Evolutionary conservation across 345 rosid species (phyloP), one percentile per base, ranked within the genome.

Genomic region (Citrus hindsii): DNA sequence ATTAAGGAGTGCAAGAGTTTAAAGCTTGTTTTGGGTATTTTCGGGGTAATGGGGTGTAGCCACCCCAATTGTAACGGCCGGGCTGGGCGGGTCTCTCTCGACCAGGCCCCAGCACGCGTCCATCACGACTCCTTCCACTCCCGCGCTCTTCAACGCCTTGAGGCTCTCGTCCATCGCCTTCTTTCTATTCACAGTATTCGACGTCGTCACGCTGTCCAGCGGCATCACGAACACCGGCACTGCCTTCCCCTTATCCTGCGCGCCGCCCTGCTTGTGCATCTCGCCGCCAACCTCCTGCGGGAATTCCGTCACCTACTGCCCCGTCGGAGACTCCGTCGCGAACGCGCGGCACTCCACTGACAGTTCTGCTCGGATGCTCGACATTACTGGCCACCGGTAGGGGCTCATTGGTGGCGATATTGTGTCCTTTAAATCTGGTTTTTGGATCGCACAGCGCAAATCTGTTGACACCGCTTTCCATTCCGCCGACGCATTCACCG

Each of bases 41-140:
- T 38, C 37, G 42, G 42, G 42, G 42, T 6, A 37, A 1, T 37
- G 38, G 37, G 37, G 2, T 37, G 8, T 93, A 96, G 22, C 99
- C 99, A 27, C 99, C 99, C 99, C 99, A 96, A 48, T 92, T 92
- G 77, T 93, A 94, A 64, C 73, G 73, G 28, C 97, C 97, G 0
- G 98, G 93, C 56, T 87, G 65, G 2, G 93, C 51, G 87, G 69
- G 2, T 93, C 98, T 56, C 88, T 90, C 92, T 96, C 98, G 78
- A 96, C 99, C 83, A 96, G 84, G 25, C 99, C 99, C 99, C 99
- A 96, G 98, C 99, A 96, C 51, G 94, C 99, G 76, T 96, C 98
- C 70, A 96, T 88, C 99, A 96, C 94, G 8, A 96, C 81, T 60
- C 99, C 99, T 38, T 94, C 95, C 67, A 91, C 99, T 30, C 98